Conservation (phyloP, 768 basidiomycete genomes). For the Chalciporus piperatus region DNA sequence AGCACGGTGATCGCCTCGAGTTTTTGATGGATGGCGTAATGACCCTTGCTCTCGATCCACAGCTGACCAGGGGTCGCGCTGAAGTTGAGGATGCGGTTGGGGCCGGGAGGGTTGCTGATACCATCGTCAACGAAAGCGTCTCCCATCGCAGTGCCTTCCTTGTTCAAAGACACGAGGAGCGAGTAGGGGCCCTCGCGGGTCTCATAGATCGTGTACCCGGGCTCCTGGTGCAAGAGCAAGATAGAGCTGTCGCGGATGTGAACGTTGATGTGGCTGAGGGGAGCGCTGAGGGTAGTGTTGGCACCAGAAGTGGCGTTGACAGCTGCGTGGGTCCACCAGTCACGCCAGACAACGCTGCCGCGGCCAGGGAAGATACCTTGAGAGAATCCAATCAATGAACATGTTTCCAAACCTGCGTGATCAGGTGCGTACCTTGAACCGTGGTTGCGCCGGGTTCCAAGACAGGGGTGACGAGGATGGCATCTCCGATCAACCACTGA, state of each 20-base stretch:
- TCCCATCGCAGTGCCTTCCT: slow-evolving; percentile 51
- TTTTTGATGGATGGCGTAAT: slow-evolving; percentile 37
- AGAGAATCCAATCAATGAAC: neutral
- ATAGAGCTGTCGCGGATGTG: slow-evolving; percentile 70
- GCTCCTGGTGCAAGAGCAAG: slow-evolving; percentile 58
- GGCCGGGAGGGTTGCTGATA: slow-evolving; percentile 55
- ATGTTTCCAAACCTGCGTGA: neutral
- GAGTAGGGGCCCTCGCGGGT: slow-evolving; percentile 61
- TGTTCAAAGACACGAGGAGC: slow-evolving; percentile 55
- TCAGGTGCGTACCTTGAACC: slow-evolving; percentile 55
- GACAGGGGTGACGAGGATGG: slow-evolving; percentile 77
- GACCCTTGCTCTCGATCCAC: slow-evolving; percentile 33
- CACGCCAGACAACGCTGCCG: slow-evolving; percentile 59
- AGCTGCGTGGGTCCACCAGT: slow-evolving; percentile 68
- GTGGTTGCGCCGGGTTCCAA: slow-evolving; percentile 63
- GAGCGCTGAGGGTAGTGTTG: slow-evolving; percentile 56
- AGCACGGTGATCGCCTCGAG: slow-evolving; percentile 57
- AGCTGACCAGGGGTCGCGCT: slow-evolving; percentile 35
- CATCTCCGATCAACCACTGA: slow-evolving; percentile 71
- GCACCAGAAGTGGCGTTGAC: slow-evolving; percentile 41
- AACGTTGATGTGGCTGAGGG: slow-evolving; percentile 73
- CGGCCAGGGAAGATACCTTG: slow-evolving; percentile 65
- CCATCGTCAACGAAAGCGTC: slow-evolving; percentile 72
- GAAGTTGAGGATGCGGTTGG: slow-evolving; percentile 47
- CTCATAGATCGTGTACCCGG: slow-evolving; percentile 67